Evolutionary conservation across 352 stramenopile genomes (phyloP).

Genomic region (Globisporangium mamillatum): DNA sequence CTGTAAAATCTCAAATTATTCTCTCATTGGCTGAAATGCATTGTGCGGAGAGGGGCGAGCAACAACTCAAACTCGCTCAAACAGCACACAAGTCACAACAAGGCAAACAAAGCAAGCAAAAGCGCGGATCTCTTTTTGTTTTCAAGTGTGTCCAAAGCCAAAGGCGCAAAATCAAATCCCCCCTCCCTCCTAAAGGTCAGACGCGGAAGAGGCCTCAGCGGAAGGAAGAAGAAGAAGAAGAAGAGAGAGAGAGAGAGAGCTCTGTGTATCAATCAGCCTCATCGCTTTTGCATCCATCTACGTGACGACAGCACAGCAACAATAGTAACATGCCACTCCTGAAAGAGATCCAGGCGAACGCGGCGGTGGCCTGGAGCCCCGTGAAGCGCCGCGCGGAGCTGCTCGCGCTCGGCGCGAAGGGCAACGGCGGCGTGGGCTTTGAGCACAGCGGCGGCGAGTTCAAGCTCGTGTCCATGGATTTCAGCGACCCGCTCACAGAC

Average conservation of each 20-base stretch:
- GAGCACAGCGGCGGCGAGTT: constrained; percentile 97
- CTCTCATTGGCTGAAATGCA: constrained; percentile 4
- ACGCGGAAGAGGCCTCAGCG: not conserved
- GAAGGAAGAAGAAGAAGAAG: constrained; percentile 1
- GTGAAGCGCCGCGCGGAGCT: constrained; percentile 71
- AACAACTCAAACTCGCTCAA: no score
- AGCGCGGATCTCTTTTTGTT: constrained; percentile 10
- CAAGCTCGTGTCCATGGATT: constrained; percentile 94
- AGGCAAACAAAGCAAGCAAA: not conserved
- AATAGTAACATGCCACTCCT: constrained; percentile 75
- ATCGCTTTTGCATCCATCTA: not conserved
- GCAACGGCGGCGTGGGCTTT: constrained; percentile 94
- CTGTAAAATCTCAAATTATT: not conserved
- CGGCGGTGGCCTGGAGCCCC: constrained; percentile 86
- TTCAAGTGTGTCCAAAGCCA: not conserved
- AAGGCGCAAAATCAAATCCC: constrained; percentile 17
- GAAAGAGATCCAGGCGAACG: constrained; percentile 89
- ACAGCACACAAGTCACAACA: not conserved
- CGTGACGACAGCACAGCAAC: not conserved
- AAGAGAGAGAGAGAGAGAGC: not conserved
- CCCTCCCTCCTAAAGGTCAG: constrained; percentile 10
- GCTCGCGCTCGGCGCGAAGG: constrained; percentile 90
- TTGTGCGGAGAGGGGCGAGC: not conserved
- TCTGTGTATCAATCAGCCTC: not conserved
- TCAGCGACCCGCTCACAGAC: constrained; percentile 63